phyloP scores from a whole-genome alignment of 2,329 filamentous ascomycete species.

The Mycosphaerella arachidis region DNA sequence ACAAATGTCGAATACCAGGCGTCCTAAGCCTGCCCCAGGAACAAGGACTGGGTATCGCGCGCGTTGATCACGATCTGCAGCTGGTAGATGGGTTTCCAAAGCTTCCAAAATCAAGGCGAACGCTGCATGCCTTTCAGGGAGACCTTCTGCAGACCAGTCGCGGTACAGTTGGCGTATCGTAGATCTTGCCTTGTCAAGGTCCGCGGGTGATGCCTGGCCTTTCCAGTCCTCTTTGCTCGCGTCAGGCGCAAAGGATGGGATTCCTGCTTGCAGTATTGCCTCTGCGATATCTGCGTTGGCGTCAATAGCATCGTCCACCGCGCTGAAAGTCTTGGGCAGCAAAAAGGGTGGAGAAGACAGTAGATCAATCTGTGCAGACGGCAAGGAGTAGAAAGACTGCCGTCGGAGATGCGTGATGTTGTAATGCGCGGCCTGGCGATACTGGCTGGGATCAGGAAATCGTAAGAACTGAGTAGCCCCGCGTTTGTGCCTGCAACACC shows the following conservation, averaged over 20 bases:
- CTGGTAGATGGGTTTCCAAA: constrained; percentile 50
- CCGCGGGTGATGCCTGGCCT: constrained; percentile 63
- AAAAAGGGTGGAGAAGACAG: constrained; percentile 78
- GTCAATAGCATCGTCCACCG: constrained; percentile 83
- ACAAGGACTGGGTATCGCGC: constrained; percentile 65
- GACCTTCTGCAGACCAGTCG: constrained; percentile 83
- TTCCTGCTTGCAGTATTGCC: constrained; percentile 66
- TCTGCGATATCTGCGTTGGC: constrained; percentile 78
- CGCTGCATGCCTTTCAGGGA: constrained; percentile 67
- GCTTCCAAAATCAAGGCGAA: constrained; percentile 69
- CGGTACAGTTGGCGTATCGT: constrained; percentile 91
- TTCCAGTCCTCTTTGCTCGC: constrained; percentile 56
- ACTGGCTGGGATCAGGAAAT: constrained; percentile 40
- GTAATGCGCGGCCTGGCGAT: constrained; percentile 77
- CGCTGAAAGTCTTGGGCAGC: constrained; percentile 71
- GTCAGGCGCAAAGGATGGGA: constrained; percentile 61
- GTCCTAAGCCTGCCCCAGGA: constrained; percentile 82
- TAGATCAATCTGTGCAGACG: constrained; percentile 76
- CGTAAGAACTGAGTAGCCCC: constrained; percentile 7
- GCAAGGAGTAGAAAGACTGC: constrained; percentile 88
- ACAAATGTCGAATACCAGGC: constrained; percentile 84
- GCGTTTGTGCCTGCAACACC: constrained; percentile 16
- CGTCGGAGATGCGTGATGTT: constrained; percentile 87
- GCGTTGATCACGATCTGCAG: constrained; percentile 22
- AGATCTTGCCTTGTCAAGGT: constrained; percentile 87